Conservation (phyloP, 129 eudicot species). For the Lactuca saligna region DNA sequence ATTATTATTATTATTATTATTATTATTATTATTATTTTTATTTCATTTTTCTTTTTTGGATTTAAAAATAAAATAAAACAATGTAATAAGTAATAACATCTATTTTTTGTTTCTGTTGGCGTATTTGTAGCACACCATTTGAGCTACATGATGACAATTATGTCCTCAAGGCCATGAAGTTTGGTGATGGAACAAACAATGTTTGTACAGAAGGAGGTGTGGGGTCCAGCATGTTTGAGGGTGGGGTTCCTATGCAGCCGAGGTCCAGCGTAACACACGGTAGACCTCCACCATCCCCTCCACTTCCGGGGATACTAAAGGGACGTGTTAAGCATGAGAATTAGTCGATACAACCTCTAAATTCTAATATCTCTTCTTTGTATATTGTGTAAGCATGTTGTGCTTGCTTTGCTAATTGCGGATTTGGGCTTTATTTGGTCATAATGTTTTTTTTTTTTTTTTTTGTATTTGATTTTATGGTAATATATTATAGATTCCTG, state of each 20-base stretch:
- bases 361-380: conserved; percentile 32
- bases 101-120: not conserved
- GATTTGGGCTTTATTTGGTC: conserved; percentile 13
- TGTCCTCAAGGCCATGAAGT: conserved; percentile 74
- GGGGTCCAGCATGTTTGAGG: conserved; percentile 57
- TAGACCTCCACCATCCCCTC: conserved; percentile 73
- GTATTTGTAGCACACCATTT: conserved; percentile 59
- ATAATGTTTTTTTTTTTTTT: conserved; percentile 10
- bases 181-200: conserved; percentile 43
- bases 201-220: conserved; percentile 45
- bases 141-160: conserved; percentile 69
- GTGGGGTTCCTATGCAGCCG: conserved; percentile 37
- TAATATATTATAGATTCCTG: not conserved
- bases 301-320: conserved; percentile 87
- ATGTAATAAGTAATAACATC: not conserved
- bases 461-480: conserved; percentile 22
- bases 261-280: conserved; percentile 42
- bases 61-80: no score
- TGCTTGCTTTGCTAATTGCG: conserved; percentile 19
- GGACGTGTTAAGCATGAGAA: conserved; percentile 81
- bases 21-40: not conserved
- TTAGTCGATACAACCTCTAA: conserved; percentile 35
- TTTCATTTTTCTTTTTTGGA: not conserved
- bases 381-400: conserved; percentile 51
- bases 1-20: conserved; percentile 17